phyloP scores from a whole-genome alignment of 1,284 basidiomycete species.

The Xerocomus subilludens region DNA sequence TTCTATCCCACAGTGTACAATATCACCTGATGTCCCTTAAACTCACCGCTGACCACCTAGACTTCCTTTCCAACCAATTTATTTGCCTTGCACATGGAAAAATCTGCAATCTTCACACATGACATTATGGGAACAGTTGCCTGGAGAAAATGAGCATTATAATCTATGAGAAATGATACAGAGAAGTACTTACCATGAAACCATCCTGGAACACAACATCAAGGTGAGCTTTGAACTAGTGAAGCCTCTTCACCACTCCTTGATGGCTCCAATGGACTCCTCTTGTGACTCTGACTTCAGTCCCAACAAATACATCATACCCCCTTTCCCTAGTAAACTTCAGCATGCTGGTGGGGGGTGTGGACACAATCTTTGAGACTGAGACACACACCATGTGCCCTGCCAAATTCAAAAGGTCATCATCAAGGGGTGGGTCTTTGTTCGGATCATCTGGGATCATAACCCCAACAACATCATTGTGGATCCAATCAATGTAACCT shows the following conservation, averaged over 20 bases:
- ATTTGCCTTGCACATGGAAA: not conserved
- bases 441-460: not conserved
- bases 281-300: not conserved
- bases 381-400: too few species aligned
- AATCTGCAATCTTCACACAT: too few species aligned
- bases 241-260: not conserved
- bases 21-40: not conserved
- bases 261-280: not conserved
- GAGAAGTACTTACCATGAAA: not conserved
- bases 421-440: too few species aligned
- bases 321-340: not conserved
- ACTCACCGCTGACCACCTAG: not conserved
- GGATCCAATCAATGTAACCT: not conserved
- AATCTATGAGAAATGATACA: too few species aligned
- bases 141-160: not conserved
- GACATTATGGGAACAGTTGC: not conserved
- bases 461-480: not conserved
- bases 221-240: not conserved
- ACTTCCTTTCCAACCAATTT: constrained; percentile 10
- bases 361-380: too few species aligned
- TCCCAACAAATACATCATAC: not conserved
- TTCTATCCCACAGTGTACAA: not conserved
- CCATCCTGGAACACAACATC: not conserved
- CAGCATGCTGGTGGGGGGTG: too few species aligned
- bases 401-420: too few species aligned